Evolutionary conservation across 257 asterid genomes (phyloP), one percentile per base, ranked within the genome.

Genomic region (Jasminum sambac): DNA sequence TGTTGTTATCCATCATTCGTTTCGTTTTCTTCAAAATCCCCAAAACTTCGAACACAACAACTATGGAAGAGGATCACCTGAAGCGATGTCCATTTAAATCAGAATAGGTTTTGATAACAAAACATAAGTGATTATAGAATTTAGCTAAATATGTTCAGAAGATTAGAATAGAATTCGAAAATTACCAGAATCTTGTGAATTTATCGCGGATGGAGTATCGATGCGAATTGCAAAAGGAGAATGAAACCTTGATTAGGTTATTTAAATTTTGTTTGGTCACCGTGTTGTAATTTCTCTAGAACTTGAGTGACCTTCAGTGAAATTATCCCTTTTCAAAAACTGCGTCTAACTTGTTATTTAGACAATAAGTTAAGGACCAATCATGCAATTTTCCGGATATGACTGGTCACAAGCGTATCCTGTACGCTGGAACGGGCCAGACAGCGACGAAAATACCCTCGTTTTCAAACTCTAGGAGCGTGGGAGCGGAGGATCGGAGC

Each of bases 1-100:
- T 76, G 77, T 70, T 58, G 68, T 21, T 76, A 65, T 63, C 78
- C 80, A 57, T 59, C 70, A 55, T 73, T n/a, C 69, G 67, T 74
- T 78, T 79, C 85, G 81, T 72, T 60, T 72, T 25, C 40, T 26
- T 74, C 30, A 14, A 36, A 24, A 19, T 3, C 24, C 62, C n/a
- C n/a, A 23, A 21, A 17, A 41, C 14, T 9, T 2, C 13, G 61
- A 21, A 2, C 21, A 52, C 11, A 48, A 10, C 9, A 23, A 9
- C 30, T 52, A 52, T 17, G 21, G 34, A 23, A 48, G 5, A 19
- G 7, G 30, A 55, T 19, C 8, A 23, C 11, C 36, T 19, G 62
- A 55, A 55, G 23, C 34, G 30, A 10, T 55, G 59, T 34, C 11
- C 62, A 23, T n/a, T 50, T 17, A 55, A 23, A 55, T 55, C 34